Evolutionary conservation across 768 basidiomycete species (phyloP), one percentile per base, ranked within the genome.

Genomic region (Tylopilus rubrobrunneus): DNA sequence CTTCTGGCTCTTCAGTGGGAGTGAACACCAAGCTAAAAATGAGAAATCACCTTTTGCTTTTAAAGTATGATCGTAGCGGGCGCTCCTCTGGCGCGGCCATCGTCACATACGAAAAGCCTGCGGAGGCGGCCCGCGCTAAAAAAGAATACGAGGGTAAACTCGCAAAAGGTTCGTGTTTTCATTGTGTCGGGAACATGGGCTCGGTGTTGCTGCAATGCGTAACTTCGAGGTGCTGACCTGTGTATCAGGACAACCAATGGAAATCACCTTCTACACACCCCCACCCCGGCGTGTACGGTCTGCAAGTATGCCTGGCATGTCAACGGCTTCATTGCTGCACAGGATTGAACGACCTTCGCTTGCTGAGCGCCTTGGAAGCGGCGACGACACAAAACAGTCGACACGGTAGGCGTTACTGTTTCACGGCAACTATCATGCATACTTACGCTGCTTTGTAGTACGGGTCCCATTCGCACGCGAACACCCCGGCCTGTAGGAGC

Each of bases 1-100:
- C 70, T 70, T 68, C 68, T 69, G 58, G 67, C 67, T 69, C 55
- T 63, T 69, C 45, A 63, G 43, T 69, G 41, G 59, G 65, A 67
- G 52, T 69, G 66, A 70, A 68, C 68, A 68, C 77, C 74, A 70
- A 78, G 72, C 78, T 80, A 79, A 81, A 79, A 83, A 70, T 84
- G 75, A 78, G 68, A 79, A 77, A 71, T 63, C 67, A 68, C 65
- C 66, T 67, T 71, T 69, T 65, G 66, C 69, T 74, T 71, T 74
- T 75, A 67, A 81, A 97, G 94, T 97, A 94, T 77, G 94, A 97
- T 75, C 86, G 89, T 69, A 95, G 93, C 63, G 94, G 94, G 61
- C 89, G 94, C 68, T 96, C 94, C 44, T 84, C 81, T 19, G 94
- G 94, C 55, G 78, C 83, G 61, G 94, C 88, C 53, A 80, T 84